phyloP scores from a whole-genome alignment of 805 yeast genomes.

The Middelhovenomyces tepae region DNA sequence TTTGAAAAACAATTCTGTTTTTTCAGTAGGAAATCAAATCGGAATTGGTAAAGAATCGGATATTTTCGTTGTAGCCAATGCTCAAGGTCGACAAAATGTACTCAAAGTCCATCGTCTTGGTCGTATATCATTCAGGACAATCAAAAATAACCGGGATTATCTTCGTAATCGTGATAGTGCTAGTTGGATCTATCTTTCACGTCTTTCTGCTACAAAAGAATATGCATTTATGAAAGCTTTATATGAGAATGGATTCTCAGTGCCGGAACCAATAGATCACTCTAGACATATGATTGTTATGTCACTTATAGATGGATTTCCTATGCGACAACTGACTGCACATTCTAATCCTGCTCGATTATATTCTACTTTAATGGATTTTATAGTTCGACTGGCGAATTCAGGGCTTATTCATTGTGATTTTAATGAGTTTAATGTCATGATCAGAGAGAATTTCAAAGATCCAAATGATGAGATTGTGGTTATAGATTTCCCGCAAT shows the following conservation, averaged over 20 bases:
- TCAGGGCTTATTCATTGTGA: conserved; percentile 95
- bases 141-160: conserved; percentile 90
- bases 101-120: conserved; percentile 90
- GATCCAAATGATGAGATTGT: conserved; percentile 59
- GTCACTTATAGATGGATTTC: conserved; percentile 85
- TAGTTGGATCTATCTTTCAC: conserved; percentile 88
- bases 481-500: conserved; percentile 97
- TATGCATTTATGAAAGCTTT: conserved; percentile 77
- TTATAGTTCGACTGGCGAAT: conserved; percentile 73
- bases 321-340: conserved; percentile 74
- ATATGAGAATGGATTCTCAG: conserved; percentile 65
- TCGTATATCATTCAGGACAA: conserved; percentile 85
- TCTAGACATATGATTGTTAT: conserved; percentile 88
- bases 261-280: conserved; percentile 82
- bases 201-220: conserved; percentile 88
- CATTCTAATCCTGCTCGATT: conserved; percentile 62
- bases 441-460: conserved; percentile 50
- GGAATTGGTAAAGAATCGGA: conserved; percentile 99
- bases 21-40: conserved; percentile 75
- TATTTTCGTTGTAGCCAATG: conserved; percentile 72
- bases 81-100: conserved; percentile 57
- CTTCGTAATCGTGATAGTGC: conserved; percentile 60
- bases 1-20: conserved; percentile 62
- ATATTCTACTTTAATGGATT: conserved; percentile 79
- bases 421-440: conserved; percentile 92